phyloP scores from a whole-genome alignment of 306 rosid genomes.

The Glycine latifolia region DNA sequence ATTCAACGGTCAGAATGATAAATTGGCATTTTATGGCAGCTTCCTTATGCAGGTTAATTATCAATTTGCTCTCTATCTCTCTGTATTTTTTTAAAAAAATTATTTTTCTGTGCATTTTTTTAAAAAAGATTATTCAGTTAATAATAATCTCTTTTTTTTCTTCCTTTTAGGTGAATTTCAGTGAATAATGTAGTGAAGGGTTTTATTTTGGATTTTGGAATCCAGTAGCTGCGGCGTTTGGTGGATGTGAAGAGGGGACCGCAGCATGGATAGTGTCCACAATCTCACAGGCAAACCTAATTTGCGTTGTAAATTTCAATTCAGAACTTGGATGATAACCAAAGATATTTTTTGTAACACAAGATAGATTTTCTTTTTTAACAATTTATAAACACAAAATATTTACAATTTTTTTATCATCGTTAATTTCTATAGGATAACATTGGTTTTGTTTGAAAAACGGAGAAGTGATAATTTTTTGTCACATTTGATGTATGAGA shows the following conservation, averaged over 20 bases:
- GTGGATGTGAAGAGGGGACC: conserved; percentile 38
- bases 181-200: background rate
- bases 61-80: conserved; percentile 27
- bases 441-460: too few species aligned
- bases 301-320: background rate
- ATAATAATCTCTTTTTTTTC: too few species aligned
- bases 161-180: background rate
- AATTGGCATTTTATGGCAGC: conserved; percentile 58
- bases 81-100: background rate
- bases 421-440: too few species aligned
- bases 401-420: too few species aligned
- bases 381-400: too few species aligned
- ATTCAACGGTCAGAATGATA: conserved; percentile 68
- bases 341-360: too few species aligned
- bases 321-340: background rate
- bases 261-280: conserved; percentile 6
- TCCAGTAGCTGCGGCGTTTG: conserved; percentile 10
- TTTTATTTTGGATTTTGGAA: background rate
- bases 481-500: too few species aligned
- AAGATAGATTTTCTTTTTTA: too few species aligned
- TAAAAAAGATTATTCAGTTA: too few species aligned
- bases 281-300: background rate
- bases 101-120: background rate
- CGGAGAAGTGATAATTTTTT: too few species aligned
- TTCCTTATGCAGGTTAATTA: conserved; percentile 39